phyloP scores from a whole-genome alignment of 345 rosid genomes.

The Anastatica hierochuntica region DNA sequence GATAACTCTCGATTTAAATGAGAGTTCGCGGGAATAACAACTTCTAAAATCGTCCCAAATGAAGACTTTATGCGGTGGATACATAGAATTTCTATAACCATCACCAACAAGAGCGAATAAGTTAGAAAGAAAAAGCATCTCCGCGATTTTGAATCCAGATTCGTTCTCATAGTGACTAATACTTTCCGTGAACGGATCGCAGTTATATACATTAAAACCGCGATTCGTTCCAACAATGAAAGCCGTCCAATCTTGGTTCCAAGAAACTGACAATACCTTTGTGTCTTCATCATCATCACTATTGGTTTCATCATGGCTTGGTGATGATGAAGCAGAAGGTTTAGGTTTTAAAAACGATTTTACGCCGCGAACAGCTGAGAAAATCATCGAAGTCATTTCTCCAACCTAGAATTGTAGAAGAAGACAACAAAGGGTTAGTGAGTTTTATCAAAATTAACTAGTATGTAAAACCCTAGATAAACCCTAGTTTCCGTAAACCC shows the following conservation, averaged over 20 bases:
- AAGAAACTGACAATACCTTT: slow-evolving; percentile 47
- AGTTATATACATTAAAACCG: slow-evolving; percentile 66
- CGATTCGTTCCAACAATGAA: slow-evolving; percentile 58
- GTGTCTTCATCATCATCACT: slow-evolving; percentile 19
- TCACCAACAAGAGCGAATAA: slow-evolving; percentile 70
- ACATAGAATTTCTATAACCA: slow-evolving; percentile 36
- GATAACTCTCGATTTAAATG: slow-evolving; percentile 58
- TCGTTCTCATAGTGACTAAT: slow-evolving; percentile 38
- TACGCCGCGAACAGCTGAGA: slow-evolving; percentile 34
- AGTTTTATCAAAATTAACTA: too few relatives aligned
- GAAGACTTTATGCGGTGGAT: slow-evolving; percentile 62
- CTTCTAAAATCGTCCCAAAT: slow-evolving; percentile 76
- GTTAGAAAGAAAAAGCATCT: slow-evolving; percentile 79
- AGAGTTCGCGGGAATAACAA: slow-evolving; percentile 52
- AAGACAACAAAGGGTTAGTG: too few relatives aligned
- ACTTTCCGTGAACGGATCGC: slow-evolving; percentile 56
- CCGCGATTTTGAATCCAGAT: slow-evolving; percentile 67
- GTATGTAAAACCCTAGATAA: too few relatives aligned
- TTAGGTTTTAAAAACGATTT: slow-evolving; percentile 21
- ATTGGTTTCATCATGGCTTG: slow-evolving; percentile 19
- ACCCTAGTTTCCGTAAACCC: too few relatives aligned
- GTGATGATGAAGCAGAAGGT: slow-evolving; percentile 10
- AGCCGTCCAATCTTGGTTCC: slow-evolving; percentile 80
- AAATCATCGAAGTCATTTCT: slow-evolving; percentile 35
- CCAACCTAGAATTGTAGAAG: neutral